Conservation (phyloP, 495 filamentous ascomycete species). For the Penicillium maclennaniae region DNA sequence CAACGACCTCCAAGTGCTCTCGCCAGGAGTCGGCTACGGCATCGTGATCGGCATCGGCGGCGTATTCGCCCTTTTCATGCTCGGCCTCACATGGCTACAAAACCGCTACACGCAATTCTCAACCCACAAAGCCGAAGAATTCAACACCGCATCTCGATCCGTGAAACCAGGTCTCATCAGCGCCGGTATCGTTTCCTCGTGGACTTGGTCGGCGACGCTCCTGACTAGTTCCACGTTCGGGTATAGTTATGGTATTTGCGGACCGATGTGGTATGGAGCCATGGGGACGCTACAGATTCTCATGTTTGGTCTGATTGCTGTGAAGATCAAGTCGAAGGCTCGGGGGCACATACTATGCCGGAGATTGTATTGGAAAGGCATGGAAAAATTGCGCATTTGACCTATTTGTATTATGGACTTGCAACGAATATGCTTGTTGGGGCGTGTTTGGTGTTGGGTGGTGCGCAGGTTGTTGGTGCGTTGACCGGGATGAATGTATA, state of each 20-base stretch:
- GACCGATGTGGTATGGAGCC: slow-evolving; percentile 45
- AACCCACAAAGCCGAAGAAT: slow-evolving; percentile 43
- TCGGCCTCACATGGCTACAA: slow-evolving; percentile 40
- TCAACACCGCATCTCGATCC: slow-evolving; percentile 46
- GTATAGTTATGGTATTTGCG: slow-evolving; percentile 47
- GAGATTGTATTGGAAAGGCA: slow-evolving; percentile 38
- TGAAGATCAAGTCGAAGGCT: slow-evolving; percentile 40
- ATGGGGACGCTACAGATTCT: slow-evolving; percentile 42
- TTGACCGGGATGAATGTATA: slow-evolving; percentile 46
- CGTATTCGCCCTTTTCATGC: slow-evolving; percentile 43
- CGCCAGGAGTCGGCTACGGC: slow-evolving; percentile 40
- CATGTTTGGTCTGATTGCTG: slow-evolving; percentile 39
- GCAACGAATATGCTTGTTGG: slow-evolving; percentile 46
- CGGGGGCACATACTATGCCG: slow-evolving; percentile 36
- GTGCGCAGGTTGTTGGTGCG: slow-evolving; percentile 38
- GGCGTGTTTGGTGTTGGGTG: slow-evolving; percentile 37
- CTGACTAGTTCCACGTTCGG: slow-evolving; percentile 45
- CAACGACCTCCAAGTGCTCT: slow-evolving; percentile 22
- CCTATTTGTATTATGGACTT: slow-evolving; percentile 39
- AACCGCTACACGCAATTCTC: slow-evolving; percentile 48
- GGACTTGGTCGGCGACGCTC: slow-evolving; percentile 46
- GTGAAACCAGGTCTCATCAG: slow-evolving; percentile 50
- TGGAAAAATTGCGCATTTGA: slow-evolving; percentile 34
- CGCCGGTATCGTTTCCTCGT: slow-evolving; percentile 45
- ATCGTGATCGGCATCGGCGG: slow-evolving; percentile 49